Percentiles rank a stretch among this genome's conserved stretches.
phyloP scores from a whole-genome alignment of 1,284 basidiomycete genomes.

The Malassezia vespertilionis region DNA sequence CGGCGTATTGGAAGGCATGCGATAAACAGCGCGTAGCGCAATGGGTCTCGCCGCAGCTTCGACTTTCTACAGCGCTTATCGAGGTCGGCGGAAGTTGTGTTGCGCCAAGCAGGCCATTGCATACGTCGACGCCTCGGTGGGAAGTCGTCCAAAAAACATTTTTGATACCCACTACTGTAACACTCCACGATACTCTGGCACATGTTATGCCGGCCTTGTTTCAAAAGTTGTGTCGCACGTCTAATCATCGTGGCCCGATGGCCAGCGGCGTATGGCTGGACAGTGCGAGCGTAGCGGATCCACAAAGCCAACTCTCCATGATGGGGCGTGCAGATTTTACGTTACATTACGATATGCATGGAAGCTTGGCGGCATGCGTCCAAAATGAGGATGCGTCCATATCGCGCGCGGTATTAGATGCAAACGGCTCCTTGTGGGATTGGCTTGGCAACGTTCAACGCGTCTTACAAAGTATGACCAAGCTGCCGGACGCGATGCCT shows the following conservation, averaged over 20 bases:
- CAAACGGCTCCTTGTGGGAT: slow-evolving; percentile 5
- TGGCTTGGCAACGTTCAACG: slow-evolving; percentile 13
- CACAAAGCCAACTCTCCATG: slow-evolving; percentile 28
- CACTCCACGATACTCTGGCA: not conserved
- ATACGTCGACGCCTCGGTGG: not conserved
- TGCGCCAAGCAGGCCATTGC: slow-evolving; percentile 1
- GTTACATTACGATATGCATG: slow-evolving; percentile 26
- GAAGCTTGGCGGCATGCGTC: not conserved
- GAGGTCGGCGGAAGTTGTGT: slow-evolving; percentile 6
- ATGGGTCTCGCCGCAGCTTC: not conserved
- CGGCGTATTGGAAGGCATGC: slow-evolving; percentile 19
- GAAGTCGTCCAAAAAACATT: not conserved
- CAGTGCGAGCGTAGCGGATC: slow-evolving; percentile 17
- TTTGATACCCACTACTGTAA: not conserved
- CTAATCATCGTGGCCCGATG: not conserved
- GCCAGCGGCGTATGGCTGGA: slow-evolving; percentile 19
- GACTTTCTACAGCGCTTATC: not conserved
- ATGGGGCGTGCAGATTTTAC: slow-evolving; percentile 35
- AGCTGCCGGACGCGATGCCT: not conserved
- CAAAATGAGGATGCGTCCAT: not conserved
- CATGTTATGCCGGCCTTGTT: not conserved
- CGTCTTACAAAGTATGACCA: not conserved
- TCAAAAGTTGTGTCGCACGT: slow-evolving; percentile 5
- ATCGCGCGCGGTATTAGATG: not conserved
- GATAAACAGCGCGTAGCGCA: slow-evolving; percentile 1